Base-by-base conservation (phyloP, 352 stramenopile species). In the Phytopythium boreale region DNA sequence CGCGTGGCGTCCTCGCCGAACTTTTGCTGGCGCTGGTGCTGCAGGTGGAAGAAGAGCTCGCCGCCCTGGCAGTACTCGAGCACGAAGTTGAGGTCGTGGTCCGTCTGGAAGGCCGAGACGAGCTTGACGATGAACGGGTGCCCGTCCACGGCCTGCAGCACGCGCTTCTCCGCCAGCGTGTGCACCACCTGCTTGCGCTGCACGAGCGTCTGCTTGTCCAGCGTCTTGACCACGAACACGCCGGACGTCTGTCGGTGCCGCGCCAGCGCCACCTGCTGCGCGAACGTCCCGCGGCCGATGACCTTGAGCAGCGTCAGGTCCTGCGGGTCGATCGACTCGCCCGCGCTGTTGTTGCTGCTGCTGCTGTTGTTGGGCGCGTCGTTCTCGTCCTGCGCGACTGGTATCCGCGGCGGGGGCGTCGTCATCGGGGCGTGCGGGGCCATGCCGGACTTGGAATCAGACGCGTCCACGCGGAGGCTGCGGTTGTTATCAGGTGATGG, bases 41-140 rank as follows among this genome's bases (percentile, higher is more conserved):
- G 86, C 67, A 95, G 63, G 58, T 95, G 86, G 75, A 85, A 95
- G 59, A 95, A 95, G 56, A 95, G 80, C 69, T 95, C 86, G 22
- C 86, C 86, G 31, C 86, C 86, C 59, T 89, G 84, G 53, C 86
- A 95, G 69, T 89, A 95, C 67, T 95, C 86, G 52, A 95, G 74
- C 63, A 95, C 84, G 55, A 95, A 92, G 68, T 95, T 77, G 43
- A 95, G 76, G 53, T 95, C 84, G 41, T 71, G 74, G 27, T 83
- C 74, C 19, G 86, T 95, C 73, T 92, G 82, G 69, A 93, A 93
- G 26, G 81, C 67, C 39, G 80, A 75, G 62, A 86, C 78, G 51
- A 93, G 76, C 57, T 84, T 78, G 46, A 95, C 84, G 41, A 95
- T 89, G 67, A 95, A 95, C 41, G 84, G 84, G 51, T 93, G 81